phyloP scores from a whole-genome alignment of 2,329 filamentous ascomycete genomes.

The Aspergillus terreus region DNA sequence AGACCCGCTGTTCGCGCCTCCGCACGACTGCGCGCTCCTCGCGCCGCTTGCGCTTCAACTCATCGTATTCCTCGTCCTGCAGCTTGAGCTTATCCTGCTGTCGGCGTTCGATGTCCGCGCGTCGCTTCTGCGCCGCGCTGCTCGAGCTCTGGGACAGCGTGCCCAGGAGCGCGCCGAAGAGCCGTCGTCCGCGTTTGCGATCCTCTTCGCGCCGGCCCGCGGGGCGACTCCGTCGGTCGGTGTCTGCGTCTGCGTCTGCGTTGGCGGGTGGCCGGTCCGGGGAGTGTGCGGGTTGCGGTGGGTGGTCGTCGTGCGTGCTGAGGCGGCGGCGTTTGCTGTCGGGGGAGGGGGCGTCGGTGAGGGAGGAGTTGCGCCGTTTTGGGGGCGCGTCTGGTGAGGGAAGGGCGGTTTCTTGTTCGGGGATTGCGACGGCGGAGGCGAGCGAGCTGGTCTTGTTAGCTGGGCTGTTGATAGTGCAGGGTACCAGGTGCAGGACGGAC shows the following conservation, averaged over 20 bases:
- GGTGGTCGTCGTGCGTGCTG: slow-evolving; percentile 30
- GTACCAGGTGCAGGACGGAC: background rate
- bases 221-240: slow-evolving; percentile 9
- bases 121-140: slow-evolving; percentile 62
- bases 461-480: background rate
- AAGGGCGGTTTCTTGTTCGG: slow-evolving; percentile 35
- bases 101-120: slow-evolving; percentile 76
- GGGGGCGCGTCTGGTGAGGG: slow-evolving; percentile 31
- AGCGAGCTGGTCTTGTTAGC: slow-evolving; percentile 29
- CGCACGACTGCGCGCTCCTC: slow-evolving; percentile 60
- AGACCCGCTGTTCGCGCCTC: slow-evolving; percentile 66
- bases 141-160: slow-evolving; percentile 71
- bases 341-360: slow-evolving; percentile 42
- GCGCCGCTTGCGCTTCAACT: slow-evolving; percentile 61
- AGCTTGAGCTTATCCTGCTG: slow-evolving; percentile 76
- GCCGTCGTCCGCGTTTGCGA: slow-evolving; percentile 74
- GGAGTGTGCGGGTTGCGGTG: slow-evolving; percentile 14
- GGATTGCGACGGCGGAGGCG: slow-evolving; percentile 53
- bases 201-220: slow-evolving; percentile 62
- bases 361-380: slow-evolving; percentile 55
- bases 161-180: slow-evolving; percentile 79
- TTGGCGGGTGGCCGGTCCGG: slow-evolving; percentile 18
- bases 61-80: slow-evolving; percentile 69
- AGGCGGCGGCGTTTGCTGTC: slow-evolving; percentile 52
- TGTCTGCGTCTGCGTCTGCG: slow-evolving; percentile 15